phyloP scores from a whole-genome alignment of 2,329 filamentous ascomycete genomes.

The Pestalotiopsis sp. region DNA sequence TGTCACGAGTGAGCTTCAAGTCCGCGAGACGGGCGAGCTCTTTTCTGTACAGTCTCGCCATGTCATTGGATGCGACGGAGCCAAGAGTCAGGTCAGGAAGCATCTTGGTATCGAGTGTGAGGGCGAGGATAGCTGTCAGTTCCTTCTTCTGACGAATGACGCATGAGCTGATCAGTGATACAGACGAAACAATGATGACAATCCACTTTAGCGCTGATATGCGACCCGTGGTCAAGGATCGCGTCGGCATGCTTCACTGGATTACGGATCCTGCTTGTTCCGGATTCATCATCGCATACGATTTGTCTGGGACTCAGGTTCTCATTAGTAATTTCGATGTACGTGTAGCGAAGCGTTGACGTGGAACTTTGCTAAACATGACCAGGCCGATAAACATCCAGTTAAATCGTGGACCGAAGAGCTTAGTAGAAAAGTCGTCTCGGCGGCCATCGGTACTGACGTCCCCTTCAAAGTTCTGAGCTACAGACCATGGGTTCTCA shows the following conservation, averaged over 20 bases:
- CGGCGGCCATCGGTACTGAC: constrained; percentile 34
- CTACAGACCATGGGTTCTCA: constrained; percentile 43
- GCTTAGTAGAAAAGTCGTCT: constrained; percentile 34
- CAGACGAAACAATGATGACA: constrained; percentile 49
- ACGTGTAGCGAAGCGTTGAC: constrained; percentile 14
- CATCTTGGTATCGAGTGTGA: constrained; percentile 38
- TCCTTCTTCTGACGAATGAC: too few relatives aligned
- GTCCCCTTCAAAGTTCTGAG: constrained; percentile 41
- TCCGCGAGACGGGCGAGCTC: constrained; percentile 23
- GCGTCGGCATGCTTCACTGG: constrained; percentile 48
- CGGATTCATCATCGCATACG: constrained; percentile 47
- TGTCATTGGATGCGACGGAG: constrained; percentile 40
- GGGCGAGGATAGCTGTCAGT: constrained; percentile 45
- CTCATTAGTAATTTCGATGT: constrained; percentile 48
- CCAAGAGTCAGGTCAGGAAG: constrained; percentile 34
- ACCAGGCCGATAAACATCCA: constrained; percentile 35
- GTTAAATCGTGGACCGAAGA: constrained; percentile 37
- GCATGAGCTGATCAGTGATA: background rate
- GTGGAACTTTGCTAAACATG: background rate
- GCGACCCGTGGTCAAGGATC: constrained; percentile 36
- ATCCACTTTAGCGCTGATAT: constrained; percentile 47
- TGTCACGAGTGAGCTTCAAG: constrained; percentile 33
- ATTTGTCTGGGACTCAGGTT: constrained; percentile 43
- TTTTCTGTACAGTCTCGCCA: constrained; percentile 34
- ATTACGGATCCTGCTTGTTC: constrained; percentile 44